These are phyloP conservation scores for Citrus mangshanensis DNA, from an alignment of 345 rosid genomes.

Conservation along the genomic window DNA sequence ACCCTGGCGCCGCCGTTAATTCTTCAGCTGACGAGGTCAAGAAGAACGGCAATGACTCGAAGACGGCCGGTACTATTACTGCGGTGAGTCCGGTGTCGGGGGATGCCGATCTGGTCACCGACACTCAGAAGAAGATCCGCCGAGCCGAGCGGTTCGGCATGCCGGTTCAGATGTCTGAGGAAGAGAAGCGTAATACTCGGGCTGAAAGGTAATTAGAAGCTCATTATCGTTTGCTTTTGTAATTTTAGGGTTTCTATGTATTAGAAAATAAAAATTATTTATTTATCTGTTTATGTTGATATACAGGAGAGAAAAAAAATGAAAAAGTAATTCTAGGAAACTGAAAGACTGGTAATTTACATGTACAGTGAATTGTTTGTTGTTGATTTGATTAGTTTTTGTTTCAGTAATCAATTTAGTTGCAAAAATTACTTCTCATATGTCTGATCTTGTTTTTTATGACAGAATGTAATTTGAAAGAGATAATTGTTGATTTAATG, in stretches of 20 bases:
- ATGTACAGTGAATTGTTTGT: not conserved
- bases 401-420: not conserved
- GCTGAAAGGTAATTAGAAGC: slow-evolving; percentile 65
- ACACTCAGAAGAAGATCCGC: slow-evolving; percentile 73
- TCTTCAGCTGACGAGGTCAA: slow-evolving; percentile 14
- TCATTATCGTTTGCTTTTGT: not conserved
- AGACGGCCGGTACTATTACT: slow-evolving; percentile 12
- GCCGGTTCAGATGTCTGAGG: slow-evolving; percentile 68
- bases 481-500: not conserved
- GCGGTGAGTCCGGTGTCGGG: slow-evolving; percentile 24
- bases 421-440: not conserved
- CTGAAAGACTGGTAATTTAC: not conserved
- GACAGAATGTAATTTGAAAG: not conserved
- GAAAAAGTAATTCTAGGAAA: not conserved
- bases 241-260: slow-evolving; percentile 6
- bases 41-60: slow-evolving; percentile 35
- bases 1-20: slow-evolving; percentile 13
- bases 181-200: slow-evolving; percentile 89
- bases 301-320: not conserved
- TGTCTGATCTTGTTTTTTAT: not conserved
- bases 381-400: not conserved
- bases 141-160: slow-evolving; percentile 96
- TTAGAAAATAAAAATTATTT: not conserved
- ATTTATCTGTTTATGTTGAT: not conserved
- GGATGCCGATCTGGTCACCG: slow-evolving; percentile 38